phyloP scores from a whole-genome alignment of 805 yeast genomes.

The Lachancea dasiensis region DNA sequence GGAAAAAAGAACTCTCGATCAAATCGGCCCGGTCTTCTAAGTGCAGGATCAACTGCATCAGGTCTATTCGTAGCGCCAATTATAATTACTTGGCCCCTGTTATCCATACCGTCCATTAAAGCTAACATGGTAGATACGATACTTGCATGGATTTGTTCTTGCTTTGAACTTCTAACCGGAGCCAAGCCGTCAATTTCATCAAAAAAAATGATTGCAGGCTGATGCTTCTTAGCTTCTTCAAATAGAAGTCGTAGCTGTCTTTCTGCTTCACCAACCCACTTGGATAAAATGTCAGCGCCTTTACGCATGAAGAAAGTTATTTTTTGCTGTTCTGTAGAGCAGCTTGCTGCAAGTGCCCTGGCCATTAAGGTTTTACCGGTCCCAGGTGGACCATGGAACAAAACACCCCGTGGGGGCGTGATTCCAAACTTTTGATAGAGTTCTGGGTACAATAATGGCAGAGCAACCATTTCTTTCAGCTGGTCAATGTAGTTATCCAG shows the following conservation, averaged over 20 bases:
- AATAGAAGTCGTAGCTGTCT: constrained; percentile 83
- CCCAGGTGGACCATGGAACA: constrained; percentile 99
- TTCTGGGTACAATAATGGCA: constrained; percentile 91
- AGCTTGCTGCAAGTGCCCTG: constrained; percentile 91
- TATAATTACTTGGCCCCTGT: constrained; percentile 95
- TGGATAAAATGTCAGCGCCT: constrained; percentile 94
- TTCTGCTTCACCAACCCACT: constrained; percentile 99
- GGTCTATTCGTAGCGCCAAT: constrained; percentile 98
- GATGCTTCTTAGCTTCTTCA: constrained; percentile 94
- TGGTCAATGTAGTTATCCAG: constrained; percentile 85
- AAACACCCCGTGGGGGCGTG: constrained; percentile 95
- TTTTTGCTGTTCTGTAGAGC: constrained; percentile 76
- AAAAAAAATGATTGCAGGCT: constrained; percentile 92
- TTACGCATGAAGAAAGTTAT: constrained; percentile 97
- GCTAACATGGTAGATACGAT: constrained; percentile 94
- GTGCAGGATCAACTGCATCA: constrained; percentile 96
- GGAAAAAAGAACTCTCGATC: constrained; percentile 97
- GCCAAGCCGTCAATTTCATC: constrained; percentile 98
- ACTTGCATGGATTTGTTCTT: constrained; percentile 97
- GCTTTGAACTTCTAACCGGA: constrained; percentile 94
- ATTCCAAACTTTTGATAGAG: constrained; percentile 82
- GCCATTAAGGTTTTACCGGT: constrained; percentile 99
- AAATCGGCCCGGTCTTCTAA: constrained; percentile 94
- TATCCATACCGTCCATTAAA: constrained; percentile 98
- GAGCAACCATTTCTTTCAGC: constrained; percentile 92